Percentiles rank a stretch among this genome's conserved stretches.
Evolutionary conservation across 208 protist genomes (phyloP).

Genomic region (Leishmania martiniquensis): DNA sequence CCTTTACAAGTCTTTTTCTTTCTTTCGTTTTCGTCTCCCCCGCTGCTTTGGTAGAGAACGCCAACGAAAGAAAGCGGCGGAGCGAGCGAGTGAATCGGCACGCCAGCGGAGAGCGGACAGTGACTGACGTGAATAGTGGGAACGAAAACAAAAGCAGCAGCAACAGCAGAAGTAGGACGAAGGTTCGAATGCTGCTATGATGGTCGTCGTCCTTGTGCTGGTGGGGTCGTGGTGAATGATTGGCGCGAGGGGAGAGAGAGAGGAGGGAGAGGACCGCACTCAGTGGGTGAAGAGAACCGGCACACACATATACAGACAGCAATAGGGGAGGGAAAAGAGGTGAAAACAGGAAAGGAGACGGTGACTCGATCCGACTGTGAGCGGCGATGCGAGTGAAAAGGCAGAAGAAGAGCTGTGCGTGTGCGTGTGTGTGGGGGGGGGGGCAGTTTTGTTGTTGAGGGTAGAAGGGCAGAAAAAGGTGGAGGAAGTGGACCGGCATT

Average conservation of each 20-base stretch:
- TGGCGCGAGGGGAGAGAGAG: background rate
- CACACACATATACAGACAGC: conserved; percentile 5
- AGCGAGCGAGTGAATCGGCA: background rate
- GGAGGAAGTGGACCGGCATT: background rate
- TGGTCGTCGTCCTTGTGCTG: too few relatives aligned
- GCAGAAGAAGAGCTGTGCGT: background rate
- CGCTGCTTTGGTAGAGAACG: too few relatives aligned
- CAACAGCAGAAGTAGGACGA: background rate
- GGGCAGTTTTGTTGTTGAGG: too few relatives aligned
- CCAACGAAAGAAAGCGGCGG: too few relatives aligned
- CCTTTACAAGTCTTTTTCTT: background rate
- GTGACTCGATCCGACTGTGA: conserved; percentile 1
- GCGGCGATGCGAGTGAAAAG: background rate
- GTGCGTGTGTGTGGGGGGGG: too few relatives aligned
- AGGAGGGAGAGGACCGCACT: background rate
- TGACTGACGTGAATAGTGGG: too few relatives aligned
- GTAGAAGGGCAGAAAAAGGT: background rate
- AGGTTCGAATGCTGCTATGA: too few relatives aligned
- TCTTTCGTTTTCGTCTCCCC: background rate
- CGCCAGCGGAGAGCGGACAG: too few relatives aligned
- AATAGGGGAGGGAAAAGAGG: conserved; percentile 1
- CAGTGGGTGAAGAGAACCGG: background rate
- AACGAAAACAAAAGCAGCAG: background rate
- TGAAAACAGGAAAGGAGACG: background rate
- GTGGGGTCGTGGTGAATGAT: background rate